Evolutionary conservation across 768 basidiomycete genomes (phyloP), one percentile per base, ranked within the genome.

Genomic region (Mycena albidolilacea): DNA sequence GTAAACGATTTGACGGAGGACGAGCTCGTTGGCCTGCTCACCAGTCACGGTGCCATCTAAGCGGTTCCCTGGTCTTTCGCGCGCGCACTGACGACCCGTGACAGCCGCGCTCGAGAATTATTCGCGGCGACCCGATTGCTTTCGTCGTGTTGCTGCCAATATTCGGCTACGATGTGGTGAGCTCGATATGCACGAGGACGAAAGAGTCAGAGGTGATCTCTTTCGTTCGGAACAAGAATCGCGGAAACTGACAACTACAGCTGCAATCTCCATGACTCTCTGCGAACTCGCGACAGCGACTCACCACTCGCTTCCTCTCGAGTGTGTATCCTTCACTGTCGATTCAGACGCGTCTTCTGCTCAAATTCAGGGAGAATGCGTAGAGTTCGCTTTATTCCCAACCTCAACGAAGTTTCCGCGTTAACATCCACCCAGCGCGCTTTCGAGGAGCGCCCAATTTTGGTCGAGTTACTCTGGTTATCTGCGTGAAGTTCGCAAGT

Each of bases 401-500:
- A 0, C 41, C 43, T 65, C 2, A 15, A 17, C 37, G 57, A 38
- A 38, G 10, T 48, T 59, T 44, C 5, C 48, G 61, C 57, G 44
- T 68, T 55, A 39, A 61, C 64, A 74, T 65, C 1, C 0, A 12
- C 60, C 15, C 75, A 95, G 93, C 67, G 92, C 94, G 14, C 81
- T 95, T 11, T 90, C 93, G 17, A 85, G 93, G 61, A 95, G 94
- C 78, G 89, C 93, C 9, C 94, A 95, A 77, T 92, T 91, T 77
- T 95, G 94, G 94, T 94, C 94, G 5, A 94, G 92, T 69, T 95
- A 94, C 80, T 95, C 94, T 3, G 94, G 94, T 0, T 94, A 95
- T 81, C 85, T 95, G 63, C 89, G 93, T 55, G 93, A 95, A 85
- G 86, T 93, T 69, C 89, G 93, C 93, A 78, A 80, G 93, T 89